A percentile compares a stretch with the other conserved stretches of the same genome.
Conservation (phyloP, 768 basidiomycete species). For the Rhodotorula kratochvilovae region DNA sequence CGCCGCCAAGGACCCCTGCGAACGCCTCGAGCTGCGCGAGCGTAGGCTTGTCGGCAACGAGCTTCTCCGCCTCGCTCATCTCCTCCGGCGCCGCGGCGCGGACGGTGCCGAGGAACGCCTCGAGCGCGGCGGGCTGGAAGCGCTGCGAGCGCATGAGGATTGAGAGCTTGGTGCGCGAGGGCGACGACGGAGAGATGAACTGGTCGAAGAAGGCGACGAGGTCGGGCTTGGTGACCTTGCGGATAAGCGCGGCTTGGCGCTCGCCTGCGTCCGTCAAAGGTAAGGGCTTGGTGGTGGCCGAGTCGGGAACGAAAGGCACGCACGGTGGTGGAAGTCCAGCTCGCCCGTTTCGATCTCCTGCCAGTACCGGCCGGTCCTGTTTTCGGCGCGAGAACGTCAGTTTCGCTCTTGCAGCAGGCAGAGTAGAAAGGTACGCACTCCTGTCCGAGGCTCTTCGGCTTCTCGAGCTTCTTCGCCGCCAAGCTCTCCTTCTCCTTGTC, state of each 20-base stretch:
- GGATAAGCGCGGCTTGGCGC: conserved; percentile 64
- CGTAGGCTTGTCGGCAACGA: neutral
- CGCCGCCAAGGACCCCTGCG: neutral
- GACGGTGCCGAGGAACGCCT: neutral
- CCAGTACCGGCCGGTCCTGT: conserved; percentile 67
- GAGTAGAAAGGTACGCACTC: conserved; percentile 52
- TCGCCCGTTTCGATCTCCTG: conserved; percentile 69
- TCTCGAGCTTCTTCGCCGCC: conserved; percentile 75
- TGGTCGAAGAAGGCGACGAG: conserved; percentile 67
- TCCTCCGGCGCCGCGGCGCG: neutral
- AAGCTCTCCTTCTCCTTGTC: conserved; percentile 77
- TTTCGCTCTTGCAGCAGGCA: conserved; percentile 68
- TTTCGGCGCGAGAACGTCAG: conserved; percentile 70
- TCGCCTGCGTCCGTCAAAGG: conserved; percentile 77
- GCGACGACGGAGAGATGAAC: conserved; percentile 60
- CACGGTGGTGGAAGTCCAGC: conserved; percentile 80
- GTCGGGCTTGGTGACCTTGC: conserved; percentile 66
- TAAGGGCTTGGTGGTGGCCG: too few species aligned
- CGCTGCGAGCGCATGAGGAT: conserved; percentile 74
- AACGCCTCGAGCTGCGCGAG: neutral
- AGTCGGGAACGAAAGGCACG: conserved; percentile 79
- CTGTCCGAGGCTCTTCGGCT: conserved; percentile 77
- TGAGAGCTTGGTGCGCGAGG: conserved; percentile 73
- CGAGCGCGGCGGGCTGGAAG: conserved; percentile 41
- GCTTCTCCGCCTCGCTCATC: neutral